Conservation (phyloP, 2,329 filamentous ascomycete genomes). For the Botrytis elliptica region DNA sequence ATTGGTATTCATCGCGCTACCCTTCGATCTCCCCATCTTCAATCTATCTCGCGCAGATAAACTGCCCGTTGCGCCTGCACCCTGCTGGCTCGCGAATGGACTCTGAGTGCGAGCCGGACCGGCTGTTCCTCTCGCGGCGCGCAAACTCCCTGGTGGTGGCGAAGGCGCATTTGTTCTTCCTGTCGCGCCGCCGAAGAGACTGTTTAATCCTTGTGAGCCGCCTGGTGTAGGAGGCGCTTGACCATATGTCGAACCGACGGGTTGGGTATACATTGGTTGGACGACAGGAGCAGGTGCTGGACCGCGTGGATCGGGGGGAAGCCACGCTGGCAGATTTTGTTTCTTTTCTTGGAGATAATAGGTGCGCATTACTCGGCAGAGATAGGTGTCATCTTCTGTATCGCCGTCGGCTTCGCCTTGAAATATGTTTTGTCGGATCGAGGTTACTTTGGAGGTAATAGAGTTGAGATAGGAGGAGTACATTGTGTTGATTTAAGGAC, state of each 20-base stretch:
- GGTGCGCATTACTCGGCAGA: slow-evolving; percentile 85
- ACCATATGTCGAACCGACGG: slow-evolving; percentile 56
- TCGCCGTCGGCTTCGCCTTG: slow-evolving; percentile 68
- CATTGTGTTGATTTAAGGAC: slow-evolving; percentile 51
- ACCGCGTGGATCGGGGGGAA: slow-evolving; percentile 84
- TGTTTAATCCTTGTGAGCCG: slow-evolving; percentile 44
- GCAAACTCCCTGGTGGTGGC: slow-evolving; percentile 22
- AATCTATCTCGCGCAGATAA: slow-evolving; percentile 70
- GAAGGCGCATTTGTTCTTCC: slow-evolving; percentile 24
- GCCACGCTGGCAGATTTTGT: slow-evolving; percentile 77
- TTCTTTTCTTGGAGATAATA: slow-evolving; percentile 86
- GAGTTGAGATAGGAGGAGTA: slow-evolving; percentile 72
- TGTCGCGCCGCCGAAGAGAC: slow-evolving; percentile 42
- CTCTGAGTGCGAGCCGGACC: not conserved
- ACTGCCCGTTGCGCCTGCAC: not conserved
- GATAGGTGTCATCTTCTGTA: slow-evolving; percentile 87
- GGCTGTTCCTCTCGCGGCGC: not conserved
- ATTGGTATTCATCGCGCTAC: slow-evolving; percentile 31
- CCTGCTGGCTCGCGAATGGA: not conserved
- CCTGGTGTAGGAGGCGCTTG: slow-evolving; percentile 33
- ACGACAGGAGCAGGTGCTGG: slow-evolving; percentile 44
- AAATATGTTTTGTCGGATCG: slow-evolving; percentile 65
- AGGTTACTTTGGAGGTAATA: slow-evolving; percentile 62
- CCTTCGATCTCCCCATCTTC: slow-evolving; percentile 66
- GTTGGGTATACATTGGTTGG: slow-evolving; percentile 51